Evolutionary conservation across 768 basidiomycete species (phyloP).

Genomic region (Leccinum rimulosum): DNA sequence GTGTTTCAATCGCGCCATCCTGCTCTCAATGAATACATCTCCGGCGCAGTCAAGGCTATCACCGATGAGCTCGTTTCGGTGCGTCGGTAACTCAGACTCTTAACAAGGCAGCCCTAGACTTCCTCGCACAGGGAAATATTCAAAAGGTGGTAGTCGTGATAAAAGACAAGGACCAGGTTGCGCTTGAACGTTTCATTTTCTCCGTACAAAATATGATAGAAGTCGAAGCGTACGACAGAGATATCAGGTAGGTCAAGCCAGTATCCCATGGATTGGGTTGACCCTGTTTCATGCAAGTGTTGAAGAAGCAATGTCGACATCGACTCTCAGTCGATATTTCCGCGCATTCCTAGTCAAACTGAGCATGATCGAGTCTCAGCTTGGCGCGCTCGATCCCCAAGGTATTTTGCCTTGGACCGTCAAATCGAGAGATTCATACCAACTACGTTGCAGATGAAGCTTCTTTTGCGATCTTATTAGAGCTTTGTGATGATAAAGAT

Average conservation of each 20-base stretch:
- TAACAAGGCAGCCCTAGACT: constrained; percentile 1
- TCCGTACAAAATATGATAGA: constrained; percentile 80
- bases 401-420: constrained; percentile 34
- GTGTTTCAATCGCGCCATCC: constrained; percentile 96
- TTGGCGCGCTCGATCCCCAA: constrained; percentile 56
- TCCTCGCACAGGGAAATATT: constrained; percentile 59
- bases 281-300: constrained; percentile 44
- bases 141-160: constrained; percentile 82
- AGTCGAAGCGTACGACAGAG: constrained; percentile 67
- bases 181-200: constrained; percentile 90
- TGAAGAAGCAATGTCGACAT: constrained; percentile 64
- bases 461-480: constrained; percentile 81
- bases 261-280: background rate
- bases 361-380: constrained; percentile 69
- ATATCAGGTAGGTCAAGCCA: constrained; percentile 49
- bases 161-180: constrained; percentile 73
- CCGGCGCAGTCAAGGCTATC: constrained; percentile 82
- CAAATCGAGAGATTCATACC: background rate
- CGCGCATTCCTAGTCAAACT: constrained; percentile 82
- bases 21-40: constrained; percentile 81
- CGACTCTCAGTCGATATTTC: constrained; percentile 69
- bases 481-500: constrained; percentile 64
- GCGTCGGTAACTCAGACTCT: constrained; percentile 12
- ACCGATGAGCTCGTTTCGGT: constrained; percentile 73
- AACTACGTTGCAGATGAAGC: constrained; percentile 50